These are phyloP conservation scores for Trametes meyenii DNA, from an alignment of 768 basidiomycete genomes.

Conservation along the genomic window DNA sequence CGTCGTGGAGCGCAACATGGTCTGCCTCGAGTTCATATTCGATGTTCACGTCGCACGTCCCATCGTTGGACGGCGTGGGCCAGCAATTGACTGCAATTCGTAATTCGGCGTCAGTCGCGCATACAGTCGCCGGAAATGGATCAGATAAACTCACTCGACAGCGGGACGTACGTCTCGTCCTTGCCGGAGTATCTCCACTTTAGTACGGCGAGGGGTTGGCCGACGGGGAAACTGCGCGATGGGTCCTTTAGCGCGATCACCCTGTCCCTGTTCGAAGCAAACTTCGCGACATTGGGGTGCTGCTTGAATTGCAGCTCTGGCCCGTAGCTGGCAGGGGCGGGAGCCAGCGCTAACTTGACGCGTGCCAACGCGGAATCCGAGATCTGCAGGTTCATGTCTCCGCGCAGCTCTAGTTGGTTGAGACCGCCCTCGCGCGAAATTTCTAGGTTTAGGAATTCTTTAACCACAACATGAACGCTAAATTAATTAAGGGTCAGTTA, in stretches of 20 bases:
- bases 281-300: conserved; percentile 93
- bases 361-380: conserved; percentile 74
- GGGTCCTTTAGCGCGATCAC: conserved; percentile 84
- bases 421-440: conserved; percentile 91
- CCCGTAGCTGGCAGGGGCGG: conserved; percentile 59
- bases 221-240: conserved; percentile 82
- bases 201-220: conserved; percentile 82
- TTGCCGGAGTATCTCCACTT: conserved; percentile 92
- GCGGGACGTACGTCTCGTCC: conserved; percentile 89
- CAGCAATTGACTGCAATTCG: conserved; percentile 83
- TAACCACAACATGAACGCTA: conserved; percentile 86
- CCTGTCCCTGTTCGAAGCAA: conserved; percentile 65
- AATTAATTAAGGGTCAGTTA: background rate
- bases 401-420: conserved; percentile 88
- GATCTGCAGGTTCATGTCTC: conserved; percentile 91
- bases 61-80: conserved; percentile 91
- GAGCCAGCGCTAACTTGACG: conserved; percentile 66
- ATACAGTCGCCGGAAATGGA: background rate
- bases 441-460: conserved; percentile 79
- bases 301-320: conserved; percentile 92
- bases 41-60: conserved; percentile 93
- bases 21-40: conserved; percentile 96
- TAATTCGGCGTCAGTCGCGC: background rate
- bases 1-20: conserved; percentile 76
- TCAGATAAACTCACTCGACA: conserved; percentile 71